phyloP scores from a whole-genome alignment of 768 basidiomycete species.

The Inosperma sp. region DNA sequence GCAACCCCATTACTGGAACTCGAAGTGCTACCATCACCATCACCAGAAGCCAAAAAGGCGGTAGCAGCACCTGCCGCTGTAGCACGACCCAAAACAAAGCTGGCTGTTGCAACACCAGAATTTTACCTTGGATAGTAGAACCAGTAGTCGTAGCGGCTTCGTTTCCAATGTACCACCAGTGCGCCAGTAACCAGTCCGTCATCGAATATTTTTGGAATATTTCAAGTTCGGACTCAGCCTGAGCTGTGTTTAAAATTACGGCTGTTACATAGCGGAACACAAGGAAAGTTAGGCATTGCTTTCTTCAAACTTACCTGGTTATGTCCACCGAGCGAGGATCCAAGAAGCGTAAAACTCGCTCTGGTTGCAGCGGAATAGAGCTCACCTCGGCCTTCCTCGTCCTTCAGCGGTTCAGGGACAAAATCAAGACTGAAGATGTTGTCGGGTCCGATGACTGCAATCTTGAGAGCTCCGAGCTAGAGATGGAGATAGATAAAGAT shows the following conservation, averaged over 20 bases:
- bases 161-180: too few species aligned
- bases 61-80: slow-evolving; percentile 10
- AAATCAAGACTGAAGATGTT: slow-evolving; percentile 13
- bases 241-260: slow-evolving; percentile 49
- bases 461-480: slow-evolving; percentile 4
- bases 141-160: too few species aligned
- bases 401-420: slow-evolving; percentile 18
- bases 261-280: slow-evolving; percentile 43
- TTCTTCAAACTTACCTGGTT: not conserved
- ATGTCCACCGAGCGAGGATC: slow-evolving; percentile 14
- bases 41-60: not conserved
- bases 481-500: slow-evolving; percentile 12
- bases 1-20: slow-evolving; percentile 1
- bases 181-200: too few species aligned
- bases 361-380: slow-evolving; percentile 15
- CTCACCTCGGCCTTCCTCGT: slow-evolving; percentile 13
- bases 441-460: slow-evolving; percentile 9
- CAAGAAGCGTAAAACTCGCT: slow-evolving; percentile 14
- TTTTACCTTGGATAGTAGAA: not conserved
- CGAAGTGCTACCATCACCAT: not conserved
- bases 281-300: slow-evolving; percentile 2
- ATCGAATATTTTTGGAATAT: too few species aligned
- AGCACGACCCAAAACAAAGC: slow-evolving; percentile 25
- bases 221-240: slow-evolving; percentile 63
- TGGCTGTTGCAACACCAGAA: slow-evolving; percentile 16